phyloP scores from a whole-genome alignment of 257 asterid genomes.

The Capsicum baccatum region DNA sequence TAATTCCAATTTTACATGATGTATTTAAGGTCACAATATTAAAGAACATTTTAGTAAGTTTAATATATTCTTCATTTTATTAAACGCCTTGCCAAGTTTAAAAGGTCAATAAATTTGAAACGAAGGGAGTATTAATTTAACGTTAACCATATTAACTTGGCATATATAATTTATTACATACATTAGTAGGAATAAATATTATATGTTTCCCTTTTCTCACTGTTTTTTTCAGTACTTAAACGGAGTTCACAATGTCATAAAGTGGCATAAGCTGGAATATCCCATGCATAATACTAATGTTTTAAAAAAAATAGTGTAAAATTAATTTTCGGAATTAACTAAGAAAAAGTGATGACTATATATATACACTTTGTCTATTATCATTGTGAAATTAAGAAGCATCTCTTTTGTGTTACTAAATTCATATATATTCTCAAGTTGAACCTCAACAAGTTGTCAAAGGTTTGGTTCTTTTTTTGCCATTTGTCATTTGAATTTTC shows the following conservation, averaged over 20 bases:
- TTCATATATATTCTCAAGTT: constrained; percentile 20
- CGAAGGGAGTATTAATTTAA: too few relatives aligned
- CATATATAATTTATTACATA: too few relatives aligned
- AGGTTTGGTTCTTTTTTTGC: background rate
- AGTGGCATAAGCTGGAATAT: background rate
- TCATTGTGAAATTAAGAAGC: constrained; percentile 24
- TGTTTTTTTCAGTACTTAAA: background rate
- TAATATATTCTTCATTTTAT: too few relatives aligned
- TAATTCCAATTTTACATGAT: too few relatives aligned
- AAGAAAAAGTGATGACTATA: constrained; percentile 3
- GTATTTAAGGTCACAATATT: too few relatives aligned
- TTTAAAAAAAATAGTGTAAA: background rate
- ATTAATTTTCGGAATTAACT: background rate
- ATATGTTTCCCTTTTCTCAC: background rate
- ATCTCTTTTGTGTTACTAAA: constrained; percentile 4
- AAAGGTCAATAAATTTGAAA: too few relatives aligned
- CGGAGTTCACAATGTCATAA: constrained; percentile 11
- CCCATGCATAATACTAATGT: background rate
- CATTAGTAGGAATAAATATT: too few relatives aligned
- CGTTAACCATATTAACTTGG: too few relatives aligned
- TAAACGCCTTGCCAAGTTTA: too few relatives aligned
- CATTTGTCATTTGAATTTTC: constrained; percentile 21
- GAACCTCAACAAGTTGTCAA: constrained; percentile 5
- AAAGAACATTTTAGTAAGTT: too few relatives aligned
- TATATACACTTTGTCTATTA: background rate